A percentile compares a stretch with the other conserved stretches of the same genome.
Conservation (phyloP, 140 eudicot species). For the Senecio squalidus region DNA sequence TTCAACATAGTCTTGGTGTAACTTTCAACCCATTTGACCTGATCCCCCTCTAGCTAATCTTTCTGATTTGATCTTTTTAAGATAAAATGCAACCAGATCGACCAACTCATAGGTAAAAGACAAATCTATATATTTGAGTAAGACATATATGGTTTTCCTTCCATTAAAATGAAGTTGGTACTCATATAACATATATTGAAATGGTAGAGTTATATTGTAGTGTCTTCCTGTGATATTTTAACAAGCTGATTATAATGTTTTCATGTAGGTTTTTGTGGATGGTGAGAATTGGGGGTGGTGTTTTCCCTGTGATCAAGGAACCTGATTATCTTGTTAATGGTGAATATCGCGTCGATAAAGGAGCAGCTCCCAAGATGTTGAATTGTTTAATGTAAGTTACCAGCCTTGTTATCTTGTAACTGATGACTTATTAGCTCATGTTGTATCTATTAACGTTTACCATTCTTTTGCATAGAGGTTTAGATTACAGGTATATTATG, state of each 20-base stretch:
- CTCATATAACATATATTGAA: background rate
- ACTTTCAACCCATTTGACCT: background rate
- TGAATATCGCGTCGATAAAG: slow-evolving; percentile 96
- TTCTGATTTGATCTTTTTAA: background rate
- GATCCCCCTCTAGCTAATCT: background rate
- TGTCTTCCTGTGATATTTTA: slow-evolving; percentile 3
- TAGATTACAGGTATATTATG: background rate
- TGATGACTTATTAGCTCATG: background rate
- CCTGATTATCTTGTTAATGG: slow-evolving; percentile 99
- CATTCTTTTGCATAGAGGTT: background rate
- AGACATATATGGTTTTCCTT: background rate
- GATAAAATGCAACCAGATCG: background rate
- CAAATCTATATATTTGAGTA: background rate
- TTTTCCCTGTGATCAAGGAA: slow-evolving; percentile 92
- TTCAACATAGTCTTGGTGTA: background rate
- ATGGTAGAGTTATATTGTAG: background rate
- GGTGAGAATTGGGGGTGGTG: slow-evolving; percentile 99
- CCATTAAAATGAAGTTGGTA: background rate
- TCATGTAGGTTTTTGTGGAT: slow-evolving; percentile 83
- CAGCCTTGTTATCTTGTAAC: background rate
- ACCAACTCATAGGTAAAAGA: background rate
- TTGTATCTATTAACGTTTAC: background rate
- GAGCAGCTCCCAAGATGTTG: slow-evolving; percentile 98
- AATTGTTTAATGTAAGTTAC: slow-evolving; percentile 87
- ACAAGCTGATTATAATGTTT: slow-evolving; percentile 1